Evolutionary conservation across 2,329 filamentous ascomycete genomes (phyloP), one percentile per base, ranked within the genome.

Genomic region (Thermothelomyces thermophilus): DNA sequence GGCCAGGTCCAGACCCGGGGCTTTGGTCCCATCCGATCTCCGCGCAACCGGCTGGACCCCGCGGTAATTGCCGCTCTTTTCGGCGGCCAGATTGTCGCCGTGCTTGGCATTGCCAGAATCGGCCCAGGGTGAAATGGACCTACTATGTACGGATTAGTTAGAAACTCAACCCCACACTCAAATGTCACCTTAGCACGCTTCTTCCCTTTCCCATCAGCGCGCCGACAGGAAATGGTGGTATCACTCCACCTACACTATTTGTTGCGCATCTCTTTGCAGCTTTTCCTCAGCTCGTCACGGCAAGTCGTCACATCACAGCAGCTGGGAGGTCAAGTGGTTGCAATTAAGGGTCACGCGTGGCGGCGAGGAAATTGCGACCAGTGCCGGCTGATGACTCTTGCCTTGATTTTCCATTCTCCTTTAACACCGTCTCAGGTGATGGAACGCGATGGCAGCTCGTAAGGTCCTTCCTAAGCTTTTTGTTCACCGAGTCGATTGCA

Each of bases 321-420:
- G 34, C 35, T 30, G 11, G 16, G n/a, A 37, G 16, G 26, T 7
- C 30, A 26, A 26, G 24, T 44, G 28, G 43, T 42, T 41, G 46
- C 43, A 49, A 22, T 46, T 17, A 31, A 43, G n/a, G 33, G 51
- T 53, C 51, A 53, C 51, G 46, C 46, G 51, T 50, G 43, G 46
- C 46, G 39, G 40, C 20, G 22, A 17, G 13, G 46, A 53, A 47
- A 53, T 53, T 53, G 47, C 46, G 31, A n/a, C 11, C 26, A 33
- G 26, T 19, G n/a, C 17, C 37, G 19, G 35, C 41, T 50, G 48
- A 50, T n/a, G 41, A 20, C 7, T 24, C 9, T 30, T 43, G 42
- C 17, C 33, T 51, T 48, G n/a, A 3, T 48, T 34, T 43, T 33
- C 6, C 26, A 9, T 40, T 19, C 3, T 17, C 33, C n/a, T n/a